Evolutionary conservation across 345 rosid genomes (phyloP), one percentile per base, ranked within the genome.

Genomic region (Microcos paniculata): DNA sequence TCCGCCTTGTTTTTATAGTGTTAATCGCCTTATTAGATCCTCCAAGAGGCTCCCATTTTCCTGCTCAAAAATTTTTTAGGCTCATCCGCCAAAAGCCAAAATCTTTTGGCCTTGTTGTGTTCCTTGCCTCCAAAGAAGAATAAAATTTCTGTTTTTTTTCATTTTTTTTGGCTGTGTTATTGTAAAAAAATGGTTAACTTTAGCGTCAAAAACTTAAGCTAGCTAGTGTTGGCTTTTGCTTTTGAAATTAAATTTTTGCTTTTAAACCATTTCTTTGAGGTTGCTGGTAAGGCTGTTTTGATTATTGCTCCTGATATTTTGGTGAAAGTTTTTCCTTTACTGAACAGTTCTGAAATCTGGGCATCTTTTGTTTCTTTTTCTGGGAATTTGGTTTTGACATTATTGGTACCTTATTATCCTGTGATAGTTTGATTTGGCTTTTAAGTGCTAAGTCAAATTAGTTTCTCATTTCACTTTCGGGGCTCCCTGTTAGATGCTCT

Each of bases 1-100:
- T n/a, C n/a, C 35, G 11, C 26, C 62, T 65, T 71, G 16, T 46
- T 33, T 51, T 48, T 55, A 45, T 74, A 63, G 87, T 57, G 67
- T 69, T 76, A 57, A 75, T 78, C 78, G 82, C 77, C 62, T 38
- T 58, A 55, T 70, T 70, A 40, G 85, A 79, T 80, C 77, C 86
- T 73, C 73, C 74, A 62, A 55, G 62, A 16, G 57, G 48, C 76
- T 31, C 58, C 64, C 74, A 28, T 57, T 70, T 71, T 62, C 67
- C 73, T 78, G 80, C 85, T 84, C 16, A 83, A 77, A 83, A 77
- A 78, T 38, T 28, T 30, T 63, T 84, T 81, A 68, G 80, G 69
- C 77, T 62, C 38, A 71, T 74, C 78, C 79, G 75, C 81, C 76
- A 21, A 48, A 24, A 51, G 63, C 81, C 74, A 40, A 56, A 26